These are phyloP conservation scores for Microdochium trichocladiopsis DNA, from an alignment of 2,329 filamentous ascomycete genomes.

Conservation along the genomic window DNA sequence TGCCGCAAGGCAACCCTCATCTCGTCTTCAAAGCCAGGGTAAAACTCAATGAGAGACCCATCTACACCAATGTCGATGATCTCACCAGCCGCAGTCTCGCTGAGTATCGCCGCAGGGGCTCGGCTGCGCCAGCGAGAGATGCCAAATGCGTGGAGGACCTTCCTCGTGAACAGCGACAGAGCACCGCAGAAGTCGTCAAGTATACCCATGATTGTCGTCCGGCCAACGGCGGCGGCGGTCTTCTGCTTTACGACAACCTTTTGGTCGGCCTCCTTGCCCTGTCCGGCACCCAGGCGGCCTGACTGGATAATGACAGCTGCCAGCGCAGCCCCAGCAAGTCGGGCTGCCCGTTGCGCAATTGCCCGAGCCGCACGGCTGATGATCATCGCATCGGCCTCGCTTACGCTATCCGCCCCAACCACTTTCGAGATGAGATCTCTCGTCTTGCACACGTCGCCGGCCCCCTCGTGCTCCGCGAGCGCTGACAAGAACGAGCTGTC, in stretches of 20 bases:
- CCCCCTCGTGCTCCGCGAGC: slow-evolving; percentile 49
- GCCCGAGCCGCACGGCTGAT: slow-evolving; percentile 55
- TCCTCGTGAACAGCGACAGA: slow-evolving; percentile 16
- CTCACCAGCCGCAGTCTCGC: slow-evolving; percentile 72
- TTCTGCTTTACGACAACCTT: not conserved
- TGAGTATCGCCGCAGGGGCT: slow-evolving; percentile 79
- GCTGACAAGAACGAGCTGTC: slow-evolving; percentile 63
- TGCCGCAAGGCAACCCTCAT: slow-evolving; percentile 57
- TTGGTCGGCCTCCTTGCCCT: not conserved
- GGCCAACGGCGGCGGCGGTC: not conserved
- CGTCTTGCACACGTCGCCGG: slow-evolving; percentile 43
- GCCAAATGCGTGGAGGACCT: slow-evolving; percentile 67
- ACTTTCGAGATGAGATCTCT: slow-evolving; percentile 9
- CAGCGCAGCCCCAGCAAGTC: slow-evolving; percentile 57
- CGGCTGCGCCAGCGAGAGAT: slow-evolving; percentile 80
- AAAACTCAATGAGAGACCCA: slow-evolving; percentile 65
- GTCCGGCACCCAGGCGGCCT: slow-evolving; percentile 32
- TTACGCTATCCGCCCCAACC: slow-evolving; percentile 35
- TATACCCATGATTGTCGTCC: not conserved
- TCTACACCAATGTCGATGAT: slow-evolving; percentile 63
- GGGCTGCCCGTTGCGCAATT: slow-evolving; percentile 60
- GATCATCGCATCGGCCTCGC: slow-evolving; percentile 52
- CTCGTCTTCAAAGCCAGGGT: slow-evolving; percentile 60
- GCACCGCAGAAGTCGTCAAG: not conserved
- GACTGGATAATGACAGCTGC: slow-evolving; percentile 55